Percentiles rank a stretch among this genome's conserved stretches.
Evolutionary conservation across 345 rosid genomes (phyloP).

Genomic region (Iberis pinnata): DNA sequence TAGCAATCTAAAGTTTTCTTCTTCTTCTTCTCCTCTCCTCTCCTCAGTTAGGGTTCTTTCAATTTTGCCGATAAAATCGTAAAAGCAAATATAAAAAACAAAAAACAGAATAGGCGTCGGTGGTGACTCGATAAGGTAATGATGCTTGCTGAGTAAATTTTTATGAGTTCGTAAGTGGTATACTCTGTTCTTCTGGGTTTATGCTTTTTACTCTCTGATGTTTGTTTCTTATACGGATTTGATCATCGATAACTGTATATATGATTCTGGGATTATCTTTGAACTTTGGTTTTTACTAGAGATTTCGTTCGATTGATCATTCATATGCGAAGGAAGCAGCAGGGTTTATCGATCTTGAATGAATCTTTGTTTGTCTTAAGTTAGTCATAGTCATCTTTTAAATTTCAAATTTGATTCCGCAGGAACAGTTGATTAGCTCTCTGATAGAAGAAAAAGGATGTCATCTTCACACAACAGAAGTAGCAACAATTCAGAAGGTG

Average conservation of each 20-base stretch:
- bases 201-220: not conserved
- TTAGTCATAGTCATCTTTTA: not conserved
- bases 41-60: slow-evolving; percentile 25
- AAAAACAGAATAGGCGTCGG: not conserved
- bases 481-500: slow-evolving; percentile 50
- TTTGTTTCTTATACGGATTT: slow-evolving; percentile 9
- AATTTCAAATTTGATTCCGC: slow-evolving; percentile 14
- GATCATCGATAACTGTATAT: slow-evolving; percentile 3
- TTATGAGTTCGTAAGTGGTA: slow-evolving; percentile 1
- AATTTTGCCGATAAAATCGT: slow-evolving; percentile 16
- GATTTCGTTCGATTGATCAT: slow-evolving; percentile 17
- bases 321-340: too few relatives aligned
- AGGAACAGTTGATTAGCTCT: slow-evolving; percentile 18
- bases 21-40: not conserved
- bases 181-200: slow-evolving; percentile 22
- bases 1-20: not conserved
- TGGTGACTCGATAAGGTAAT: slow-evolving; percentile 20
- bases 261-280: slow-evolving; percentile 7
- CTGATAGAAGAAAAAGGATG: slow-evolving; percentile 28
- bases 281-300: slow-evolving; percentile 10
- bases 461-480: slow-evolving; percentile 45
- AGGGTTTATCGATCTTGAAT: not conserved
- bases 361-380: slow-evolving; percentile 1
- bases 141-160: slow-evolving; percentile 8
- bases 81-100: not conserved